These are phyloP conservation scores for Aureobasidium sp. DNA, from an alignment of 2,329 filamentous ascomycete genomes.

Conservation along the genomic window DNA sequence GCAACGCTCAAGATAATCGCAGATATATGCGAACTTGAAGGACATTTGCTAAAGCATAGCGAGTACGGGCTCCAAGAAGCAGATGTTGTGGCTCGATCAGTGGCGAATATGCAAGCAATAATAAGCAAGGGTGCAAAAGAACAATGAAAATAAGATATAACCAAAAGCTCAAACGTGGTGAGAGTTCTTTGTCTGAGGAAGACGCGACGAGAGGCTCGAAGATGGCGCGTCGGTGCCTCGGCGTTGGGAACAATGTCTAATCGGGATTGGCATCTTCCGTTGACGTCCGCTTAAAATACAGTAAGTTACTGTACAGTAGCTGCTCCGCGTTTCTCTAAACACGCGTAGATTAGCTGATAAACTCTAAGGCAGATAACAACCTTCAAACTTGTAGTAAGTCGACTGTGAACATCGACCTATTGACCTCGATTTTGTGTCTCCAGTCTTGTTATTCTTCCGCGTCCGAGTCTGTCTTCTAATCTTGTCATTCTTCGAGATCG, in stretches of 20 bases:
- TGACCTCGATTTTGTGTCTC: no score
- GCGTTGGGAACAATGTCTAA: background rate
- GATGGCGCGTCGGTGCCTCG: background rate
- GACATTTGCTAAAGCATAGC: conserved; percentile 10
- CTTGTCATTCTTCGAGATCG: no score
- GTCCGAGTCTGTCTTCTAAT: no score
- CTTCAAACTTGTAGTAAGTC: no score
- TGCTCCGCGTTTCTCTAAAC: no score
- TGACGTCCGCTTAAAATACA: background rate
- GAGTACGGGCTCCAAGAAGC: background rate
- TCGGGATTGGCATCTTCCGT: background rate
- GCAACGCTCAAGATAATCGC: conserved; percentile 64
- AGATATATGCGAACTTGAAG: conserved; percentile 54
- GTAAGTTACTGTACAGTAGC: no score
- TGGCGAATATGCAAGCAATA: background rate
- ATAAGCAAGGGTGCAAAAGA: background rate
- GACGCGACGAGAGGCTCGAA: background rate
- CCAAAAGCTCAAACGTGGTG: background rate
- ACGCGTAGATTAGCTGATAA: no score
- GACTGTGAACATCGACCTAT: no score
- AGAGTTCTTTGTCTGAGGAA: background rate
- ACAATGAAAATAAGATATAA: background rate
- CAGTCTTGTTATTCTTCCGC: no score
- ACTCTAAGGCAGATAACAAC: no score
- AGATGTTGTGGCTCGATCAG: background rate